Percentiles rank a stretch among this genome's conserved stretches.
These are phyloP conservation scores for Funneliformis caledonium DNA, from an alignment of 371 early-diverging fungal species.

Conservation along the genomic window DNA sequence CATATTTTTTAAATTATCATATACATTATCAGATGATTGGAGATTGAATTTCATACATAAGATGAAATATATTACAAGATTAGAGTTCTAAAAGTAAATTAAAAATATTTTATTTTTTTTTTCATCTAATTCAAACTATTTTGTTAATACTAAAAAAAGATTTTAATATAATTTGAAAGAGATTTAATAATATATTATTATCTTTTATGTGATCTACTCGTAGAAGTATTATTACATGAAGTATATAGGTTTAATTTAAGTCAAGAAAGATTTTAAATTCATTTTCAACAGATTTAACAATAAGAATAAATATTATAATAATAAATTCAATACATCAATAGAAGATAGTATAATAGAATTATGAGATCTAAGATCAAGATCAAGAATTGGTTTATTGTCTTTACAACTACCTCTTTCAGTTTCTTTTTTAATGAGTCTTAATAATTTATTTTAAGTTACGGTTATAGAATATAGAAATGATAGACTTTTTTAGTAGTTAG, in stretches of 20 bases:
- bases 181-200: constrained; percentile 90
- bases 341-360: constrained; percentile 90
- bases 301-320: constrained; percentile 80
- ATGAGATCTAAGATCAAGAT: constrained; percentile 89
- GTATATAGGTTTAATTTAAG: constrained; percentile 95
- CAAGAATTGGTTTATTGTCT: constrained; percentile 71
- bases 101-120: neutral
- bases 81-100: constrained; percentile 84
- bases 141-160: neutral
- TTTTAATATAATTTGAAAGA: constrained; percentile 74
- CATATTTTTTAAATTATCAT: constrained; percentile 21
- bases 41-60: constrained; percentile 97
- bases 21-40: constrained; percentile 97
- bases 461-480: constrained; percentile 82
- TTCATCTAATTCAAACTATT: neutral
- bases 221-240: constrained; percentile 82
- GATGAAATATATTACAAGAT: constrained; percentile 95
- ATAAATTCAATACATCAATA: constrained; percentile 90
- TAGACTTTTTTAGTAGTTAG: constrained; percentile 92
- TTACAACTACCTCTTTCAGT: constrained; percentile 55
- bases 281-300: constrained; percentile 72
- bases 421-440: neutral
- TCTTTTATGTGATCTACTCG: constrained; percentile 88
- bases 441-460: constrained; percentile 63
- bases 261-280: constrained; percentile 93